Percentiles rank a stretch among this genome's conserved stretches.
Evolutionary conservation across 2,329 filamentous ascomycete genomes (phyloP).

Genomic region (Cladophialophora exuberans): DNA sequence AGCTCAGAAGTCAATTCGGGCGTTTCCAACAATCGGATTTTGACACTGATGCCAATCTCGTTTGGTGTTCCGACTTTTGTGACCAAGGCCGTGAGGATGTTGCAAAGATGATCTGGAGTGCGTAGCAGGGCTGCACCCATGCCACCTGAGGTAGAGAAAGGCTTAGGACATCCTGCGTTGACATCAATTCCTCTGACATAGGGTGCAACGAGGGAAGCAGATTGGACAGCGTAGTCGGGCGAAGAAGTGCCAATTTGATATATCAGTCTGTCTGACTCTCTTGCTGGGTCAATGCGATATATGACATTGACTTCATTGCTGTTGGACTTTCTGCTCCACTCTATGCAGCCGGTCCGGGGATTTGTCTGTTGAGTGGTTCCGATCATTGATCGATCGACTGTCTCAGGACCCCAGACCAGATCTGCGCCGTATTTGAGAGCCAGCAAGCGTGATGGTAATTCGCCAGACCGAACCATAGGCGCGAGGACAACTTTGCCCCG

Average conservation of each 20-base stretch:
- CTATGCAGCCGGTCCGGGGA: constrained; percentile 74
- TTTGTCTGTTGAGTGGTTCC: constrained; percentile 81
- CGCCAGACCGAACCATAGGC: constrained; percentile 97
- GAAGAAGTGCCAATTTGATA: constrained; percentile 92
- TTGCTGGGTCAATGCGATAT: constrained; percentile 78
- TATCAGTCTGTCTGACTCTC: constrained; percentile 75
- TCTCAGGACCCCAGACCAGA: constrained; percentile 97
- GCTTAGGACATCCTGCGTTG: constrained; percentile 97
- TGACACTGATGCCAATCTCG: constrained; percentile 93
- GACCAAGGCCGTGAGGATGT: constrained; percentile 83
- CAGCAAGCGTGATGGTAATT: constrained; percentile 84
- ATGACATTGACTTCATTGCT: constrained; percentile 68
- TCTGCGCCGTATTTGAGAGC: constrained; percentile 95
- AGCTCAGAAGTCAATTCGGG: constrained; percentile 74
- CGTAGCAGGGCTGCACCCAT: constrained; percentile 93
- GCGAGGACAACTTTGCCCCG: constrained; percentile 91
- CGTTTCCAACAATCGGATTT: constrained; percentile 85
- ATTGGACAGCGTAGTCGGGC: constrained; percentile 79
- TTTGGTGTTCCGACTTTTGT: constrained; percentile 74
- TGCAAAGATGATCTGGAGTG: constrained; percentile 79
- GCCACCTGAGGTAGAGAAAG: constrained; percentile 88
- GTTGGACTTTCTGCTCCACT: constrained; percentile 78
- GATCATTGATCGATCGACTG: constrained; percentile 88
- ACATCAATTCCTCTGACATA: constrained; percentile 95
- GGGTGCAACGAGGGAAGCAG: constrained; percentile 78